Evolutionary conservation across 768 basidiomycete species (phyloP).

Genomic region (Boletus reticulatus): DNA sequence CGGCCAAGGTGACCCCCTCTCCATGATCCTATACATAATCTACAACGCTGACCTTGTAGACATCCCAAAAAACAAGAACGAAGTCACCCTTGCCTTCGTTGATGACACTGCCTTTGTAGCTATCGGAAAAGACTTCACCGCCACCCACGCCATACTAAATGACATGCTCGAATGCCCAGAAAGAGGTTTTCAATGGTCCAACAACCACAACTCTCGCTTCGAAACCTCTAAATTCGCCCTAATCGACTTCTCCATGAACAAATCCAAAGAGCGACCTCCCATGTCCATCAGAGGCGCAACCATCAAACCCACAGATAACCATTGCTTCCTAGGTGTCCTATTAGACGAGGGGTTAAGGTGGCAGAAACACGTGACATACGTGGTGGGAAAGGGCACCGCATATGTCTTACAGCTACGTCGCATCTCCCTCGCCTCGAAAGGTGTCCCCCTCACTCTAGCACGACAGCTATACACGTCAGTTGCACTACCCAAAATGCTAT

Average conservation of each 20-base stretch:
- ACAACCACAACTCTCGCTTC: conserved; percentile 22
- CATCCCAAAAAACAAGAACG: neutral
- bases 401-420: neutral
- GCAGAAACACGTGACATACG: neutral
- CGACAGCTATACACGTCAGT: neutral
- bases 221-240: conserved; percentile 21
- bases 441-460: neutral
- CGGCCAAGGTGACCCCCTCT: conserved; percentile 34
- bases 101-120: conserved; percentile 31
- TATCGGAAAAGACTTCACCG: conserved; percentile 16
- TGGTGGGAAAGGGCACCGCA: neutral
- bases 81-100: conserved; percentile 28
- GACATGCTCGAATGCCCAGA: conserved; percentile 24
- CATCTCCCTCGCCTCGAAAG: neutral
- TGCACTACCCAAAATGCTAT: neutral
- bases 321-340: neutral
- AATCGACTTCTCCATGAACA: conserved; percentile 6
- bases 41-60: conserved; percentile 29
- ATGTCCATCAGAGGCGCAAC: neutral
- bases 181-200: conserved; percentile 18
- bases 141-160: conserved; percentile 10
- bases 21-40: conserved; percentile 30
- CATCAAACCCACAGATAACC: neutral
- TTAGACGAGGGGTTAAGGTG: neutral
- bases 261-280: neutral